These are phyloP conservation scores for Sporothrix mexicana DNA, from an alignment of 2,329 filamentous ascomycete species.

Conservation along the genomic window DNA sequence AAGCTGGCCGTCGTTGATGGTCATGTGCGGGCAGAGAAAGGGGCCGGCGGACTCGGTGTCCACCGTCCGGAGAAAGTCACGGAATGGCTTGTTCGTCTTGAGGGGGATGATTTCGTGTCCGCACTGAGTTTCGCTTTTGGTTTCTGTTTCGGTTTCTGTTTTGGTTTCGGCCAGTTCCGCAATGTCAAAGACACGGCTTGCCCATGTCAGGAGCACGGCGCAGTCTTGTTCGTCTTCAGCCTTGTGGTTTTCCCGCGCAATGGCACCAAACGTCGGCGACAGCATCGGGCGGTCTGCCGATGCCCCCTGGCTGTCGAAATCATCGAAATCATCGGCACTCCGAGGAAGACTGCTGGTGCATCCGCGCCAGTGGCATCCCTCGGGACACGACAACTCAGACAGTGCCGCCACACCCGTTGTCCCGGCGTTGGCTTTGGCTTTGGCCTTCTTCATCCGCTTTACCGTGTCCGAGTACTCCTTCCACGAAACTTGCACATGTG, in stretches of 20 bases:
- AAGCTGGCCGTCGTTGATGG: background rate
- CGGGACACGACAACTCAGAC: background rate
- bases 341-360: background rate
- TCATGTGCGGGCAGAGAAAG: background rate
- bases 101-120: background rate
- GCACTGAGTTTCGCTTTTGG: no score
- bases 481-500: background rate
- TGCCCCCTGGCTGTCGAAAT: background rate
- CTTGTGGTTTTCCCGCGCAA: background rate
- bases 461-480: background rate
- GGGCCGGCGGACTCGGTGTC: background rate
- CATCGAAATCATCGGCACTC: background rate
- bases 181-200: constrained; percentile 4
- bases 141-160: no score
- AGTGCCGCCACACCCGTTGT: no score
- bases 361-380: background rate
- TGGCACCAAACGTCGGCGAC: background rate
- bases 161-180: no score
- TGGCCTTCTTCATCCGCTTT: no score
- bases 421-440: no score
- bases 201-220: constrained; percentile 2
- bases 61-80: background rate
- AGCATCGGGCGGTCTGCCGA: background rate
- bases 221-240: background rate
- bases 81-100: background rate